These are phyloP conservation scores for Alternaria conjuncta DNA, from an alignment of 2,329 filamentous ascomycete species.

Conservation along the genomic window DNA sequence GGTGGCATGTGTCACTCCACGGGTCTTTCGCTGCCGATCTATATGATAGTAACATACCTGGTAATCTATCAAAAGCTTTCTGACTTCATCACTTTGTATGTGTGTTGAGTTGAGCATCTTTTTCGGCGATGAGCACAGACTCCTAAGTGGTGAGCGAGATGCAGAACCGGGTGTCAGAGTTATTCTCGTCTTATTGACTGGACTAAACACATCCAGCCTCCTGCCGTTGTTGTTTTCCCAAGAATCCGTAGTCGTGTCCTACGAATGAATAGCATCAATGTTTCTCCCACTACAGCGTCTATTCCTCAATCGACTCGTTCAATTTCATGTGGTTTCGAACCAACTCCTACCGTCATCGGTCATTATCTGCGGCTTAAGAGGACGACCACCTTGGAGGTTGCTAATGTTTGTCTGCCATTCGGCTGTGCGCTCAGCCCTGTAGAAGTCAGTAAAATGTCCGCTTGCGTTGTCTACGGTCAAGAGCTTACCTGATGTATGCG, in stretches of 20 bases:
- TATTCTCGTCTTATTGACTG: neutral
- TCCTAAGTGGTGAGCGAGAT: neutral
- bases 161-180: neutral
- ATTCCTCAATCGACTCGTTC: neutral
- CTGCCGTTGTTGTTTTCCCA: neutral
- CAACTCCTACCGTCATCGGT: neutral
- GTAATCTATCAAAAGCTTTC: constrained; percentile 16
- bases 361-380: neutral
- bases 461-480: neutral
- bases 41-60: constrained; percentile 10
- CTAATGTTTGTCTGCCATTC: neutral
- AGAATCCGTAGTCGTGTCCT: neutral
- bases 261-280: neutral
- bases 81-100: neutral
- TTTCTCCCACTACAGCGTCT: neutral
- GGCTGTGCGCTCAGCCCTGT: neutral
- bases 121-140: neutral
- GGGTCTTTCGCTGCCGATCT: constrained; percentile 1
- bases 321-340: neutral
- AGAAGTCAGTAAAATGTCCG: neutral
- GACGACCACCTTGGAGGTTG: neutral
- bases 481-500: neutral
- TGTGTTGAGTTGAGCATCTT: neutral
- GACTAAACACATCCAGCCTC: neutral
- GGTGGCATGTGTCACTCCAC: neutral